Evolutionary conservation across 768 basidiomycete species (phyloP).

Genomic region (Leccinum arenicola): DNA sequence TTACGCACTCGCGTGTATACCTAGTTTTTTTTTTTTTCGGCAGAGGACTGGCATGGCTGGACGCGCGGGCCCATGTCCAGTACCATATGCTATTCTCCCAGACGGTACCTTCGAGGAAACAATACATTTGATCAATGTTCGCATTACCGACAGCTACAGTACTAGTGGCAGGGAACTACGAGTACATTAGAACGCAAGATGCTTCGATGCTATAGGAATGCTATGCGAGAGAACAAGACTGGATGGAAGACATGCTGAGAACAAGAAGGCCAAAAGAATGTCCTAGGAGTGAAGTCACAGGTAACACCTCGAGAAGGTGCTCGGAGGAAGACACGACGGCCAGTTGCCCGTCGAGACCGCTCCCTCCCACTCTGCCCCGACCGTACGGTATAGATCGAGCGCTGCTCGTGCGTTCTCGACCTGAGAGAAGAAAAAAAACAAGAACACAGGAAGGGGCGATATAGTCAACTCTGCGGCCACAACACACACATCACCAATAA

Average conservation of each 20-base stretch:
- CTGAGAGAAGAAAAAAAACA: conserved; percentile 35
- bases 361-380: conserved; percentile 63
- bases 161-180: conserved; percentile 12
- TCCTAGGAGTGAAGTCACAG: conserved; percentile 33
- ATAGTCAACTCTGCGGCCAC: conserved; percentile 6
- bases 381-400: conserved; percentile 52
- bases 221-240: conserved; percentile 5
- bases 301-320: conserved; percentile 80
- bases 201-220: conserved; percentile 9
- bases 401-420: conserved; percentile 72
- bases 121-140: conserved; percentile 12
- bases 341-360: conserved; percentile 60
- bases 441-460: not conserved
- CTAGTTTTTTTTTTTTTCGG: not conserved
- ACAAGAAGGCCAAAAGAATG: conserved; percentile 16
- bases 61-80: not conserved
- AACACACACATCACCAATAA: not conserved
- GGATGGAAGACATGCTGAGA: not conserved
- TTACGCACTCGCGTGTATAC: not conserved
- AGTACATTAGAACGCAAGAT: conserved; percentile 23
- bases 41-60: not conserved
- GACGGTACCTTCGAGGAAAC: not conserved
- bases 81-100: not conserved
- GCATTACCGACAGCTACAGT: conserved; percentile 16
- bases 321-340: conserved; percentile 75